Conservation (phyloP, 768 basidiomycete species). For the Tylopilus subfusipes region DNA sequence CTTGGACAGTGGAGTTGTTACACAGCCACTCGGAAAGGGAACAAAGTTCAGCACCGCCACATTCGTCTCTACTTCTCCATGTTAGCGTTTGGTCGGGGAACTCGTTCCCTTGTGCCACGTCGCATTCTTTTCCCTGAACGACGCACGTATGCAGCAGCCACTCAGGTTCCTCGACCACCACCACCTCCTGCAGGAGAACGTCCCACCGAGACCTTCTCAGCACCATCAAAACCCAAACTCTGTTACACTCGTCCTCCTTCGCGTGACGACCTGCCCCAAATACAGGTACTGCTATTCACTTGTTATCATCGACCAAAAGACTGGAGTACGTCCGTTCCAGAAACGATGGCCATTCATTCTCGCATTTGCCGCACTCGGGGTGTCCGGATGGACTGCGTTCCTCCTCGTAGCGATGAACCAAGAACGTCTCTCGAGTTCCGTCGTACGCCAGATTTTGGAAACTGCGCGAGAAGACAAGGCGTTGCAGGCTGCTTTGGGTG, state of each 20-base stretch:
- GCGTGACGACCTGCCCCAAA: conserved; percentile 40
- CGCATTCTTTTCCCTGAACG: conserved; percentile 9
- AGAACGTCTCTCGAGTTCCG: conserved; percentile 73
- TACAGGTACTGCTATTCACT: conserved; percentile 32
- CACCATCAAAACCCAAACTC: conserved; percentile 41
- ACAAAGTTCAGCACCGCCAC: conserved; percentile 9
- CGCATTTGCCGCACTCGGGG: conserved; percentile 47
- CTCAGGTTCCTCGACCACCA: conserved; percentile 25
- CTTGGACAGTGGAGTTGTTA: background rate
- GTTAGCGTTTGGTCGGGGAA: conserved; percentile 13
- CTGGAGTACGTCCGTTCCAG: conserved; percentile 12
- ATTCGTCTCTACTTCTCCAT: conserved; percentile 2
- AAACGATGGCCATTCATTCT: conserved; percentile 57
- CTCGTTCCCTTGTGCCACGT: conserved; percentile 5
- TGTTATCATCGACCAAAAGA: background rate
- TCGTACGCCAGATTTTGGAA: conserved; percentile 62
- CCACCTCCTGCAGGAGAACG: conserved; percentile 30
- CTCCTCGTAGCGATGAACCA: conserved; percentile 70
- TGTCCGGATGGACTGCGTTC: conserved; percentile 65
- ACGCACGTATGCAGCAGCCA: conserved; percentile 17
- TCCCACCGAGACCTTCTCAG: conserved; percentile 39
- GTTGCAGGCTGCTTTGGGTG: conserved; percentile 55
- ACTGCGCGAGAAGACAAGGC: conserved; percentile 51
- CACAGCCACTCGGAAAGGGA: conserved; percentile 3
- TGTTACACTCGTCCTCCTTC: conserved; percentile 42